Base-by-base conservation (phyloP, 352 stramenopile species). In the Pythium dissotocum region DNA sequence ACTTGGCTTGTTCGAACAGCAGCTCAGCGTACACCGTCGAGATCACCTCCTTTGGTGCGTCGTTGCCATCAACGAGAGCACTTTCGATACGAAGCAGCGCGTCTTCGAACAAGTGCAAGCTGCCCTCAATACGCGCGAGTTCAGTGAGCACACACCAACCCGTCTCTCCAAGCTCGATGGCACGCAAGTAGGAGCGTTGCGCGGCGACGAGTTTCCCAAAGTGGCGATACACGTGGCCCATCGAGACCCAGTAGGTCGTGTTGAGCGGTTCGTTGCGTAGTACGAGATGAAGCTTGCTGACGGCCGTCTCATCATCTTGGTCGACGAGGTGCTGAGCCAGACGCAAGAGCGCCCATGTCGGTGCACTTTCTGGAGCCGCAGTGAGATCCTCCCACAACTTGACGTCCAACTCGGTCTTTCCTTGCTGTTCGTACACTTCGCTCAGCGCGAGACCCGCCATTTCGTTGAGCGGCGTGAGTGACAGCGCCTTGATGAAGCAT, bases 401-500 rank as follows among this genome's bases (percentile, higher is more conserved):
- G 2, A 96, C 77, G 46, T 85, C 88, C n/a, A 84, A 65, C 4
- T 87, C 74, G n/a, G 76, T 63, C 40, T 94, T 89, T 16, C 61
- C 72, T 58, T 93, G 84, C 26, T 77, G 26, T 14, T 79, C 75
- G 48, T 96, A 96, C 24, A 94, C 57, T 32, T 77, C 71, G n/a
- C 82, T 94, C n/a, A 96, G 65, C 18, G 79, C 66, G 9, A 82
- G 62, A 2, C 86, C 88, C 9, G 87, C 87, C 24, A 89, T 59
- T 38, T 89, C 78, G 32, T 90, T 77, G 1, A 65, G 66, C 4
- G 75, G 67, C 32, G 80, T 78, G 10, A 96, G 56, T 24, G 84
- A 80, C 21, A 96, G 75, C 21, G 88, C 85, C 58, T 95, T 94
- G 38, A 96, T 62, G 48, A 91, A 95, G 53, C 88, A 96, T 59